These are phyloP conservation scores for Metschnikowia continentalis DNA, from an alignment of 805 yeast genomes.

Conservation along the genomic window DNA sequence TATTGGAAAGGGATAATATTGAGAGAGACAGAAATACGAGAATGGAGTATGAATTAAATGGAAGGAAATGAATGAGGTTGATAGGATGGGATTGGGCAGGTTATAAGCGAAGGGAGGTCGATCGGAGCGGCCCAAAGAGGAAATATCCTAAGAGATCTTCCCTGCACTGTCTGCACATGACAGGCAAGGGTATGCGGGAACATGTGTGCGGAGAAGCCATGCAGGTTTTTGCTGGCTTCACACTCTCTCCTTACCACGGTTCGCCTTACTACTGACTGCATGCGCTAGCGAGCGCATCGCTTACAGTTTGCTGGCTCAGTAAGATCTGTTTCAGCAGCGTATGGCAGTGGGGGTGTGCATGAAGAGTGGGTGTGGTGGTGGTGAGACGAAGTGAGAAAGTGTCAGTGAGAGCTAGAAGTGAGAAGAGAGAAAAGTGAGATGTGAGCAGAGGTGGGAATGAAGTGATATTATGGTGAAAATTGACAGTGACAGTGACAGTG, in stretches of 20 bases:
- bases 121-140: neutral
- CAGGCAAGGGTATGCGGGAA: neutral
- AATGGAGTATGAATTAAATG: neutral
- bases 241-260: neutral
- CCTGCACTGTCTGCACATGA: neutral
- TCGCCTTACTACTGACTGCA: neutral
- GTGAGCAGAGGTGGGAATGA: too few relatives aligned
- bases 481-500: too few relatives aligned
- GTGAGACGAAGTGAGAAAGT: too few relatives aligned
- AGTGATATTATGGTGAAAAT: too few relatives aligned
- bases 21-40: neutral
- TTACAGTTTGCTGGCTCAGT: too few relatives aligned
- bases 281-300: neutral
- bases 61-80: too few relatives aligned
- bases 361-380: too few relatives aligned
- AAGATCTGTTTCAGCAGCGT: too few relatives aligned
- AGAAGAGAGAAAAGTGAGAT: too few relatives aligned
- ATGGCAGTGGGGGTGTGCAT: too few relatives aligned
- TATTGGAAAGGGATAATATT: too few relatives aligned
- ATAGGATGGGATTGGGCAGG: neutral
- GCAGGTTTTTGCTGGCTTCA: neutral
- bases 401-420: too few relatives aligned
- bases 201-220: slow-evolving; percentile 1
- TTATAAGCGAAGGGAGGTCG: neutral
- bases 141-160: neutral